Evolutionary conservation across 441 rosid genomes (phyloP), one percentile per base, ranked within the genome.

Genomic region (Omphalea diandra): DNA sequence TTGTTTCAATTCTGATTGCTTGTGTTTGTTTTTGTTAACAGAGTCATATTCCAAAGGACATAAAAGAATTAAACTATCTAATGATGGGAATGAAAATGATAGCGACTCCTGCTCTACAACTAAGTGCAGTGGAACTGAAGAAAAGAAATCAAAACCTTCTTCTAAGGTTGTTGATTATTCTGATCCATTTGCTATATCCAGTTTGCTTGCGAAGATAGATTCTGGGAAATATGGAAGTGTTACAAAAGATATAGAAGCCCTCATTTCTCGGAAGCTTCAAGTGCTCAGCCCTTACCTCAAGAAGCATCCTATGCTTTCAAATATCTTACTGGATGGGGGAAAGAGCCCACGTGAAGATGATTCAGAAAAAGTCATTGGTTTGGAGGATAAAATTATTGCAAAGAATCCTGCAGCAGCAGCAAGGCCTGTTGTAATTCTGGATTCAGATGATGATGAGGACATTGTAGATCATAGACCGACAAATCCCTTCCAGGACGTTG

Each of bases 371-470:
- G 71, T 83, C 61, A 77, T 91, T 46, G 65, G 82, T 63, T 66
- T 88, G 82, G 90, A 83, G 56, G 87, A 77, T 72, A 86, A 76
- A 31, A 58, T 33, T 46, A 74, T 11, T 3, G 76, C 60, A 35
- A 82, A 62, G 64, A 65, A 33, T 46, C 59, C 72, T 67, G n/a
- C n/a, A n/a, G n/a, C n/a, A n/a, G 11, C 10, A 31, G 20, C 74
- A 50, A 38, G 18, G 8, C 77, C 81, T 24, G 75, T 91, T 67
- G 83, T 91, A 18, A 78, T 87, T 75, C 77, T 86, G 50, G 96
- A 86, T 71, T 91, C 98, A n/a, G n/a, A n/a, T 80, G 93, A 89
- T 75, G 97, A 91, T 64, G 97, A 84, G 4, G 88, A 84, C 8
- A 61, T 43, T 54, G 75, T 32, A 56, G 80, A 60, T 27, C 50